A percentile compares a stretch with the other conserved stretches of the same genome.
Evolutionary conservation across 208 protist species (phyloP).

Genomic region (Vickermania ingenoplastis): DNA sequence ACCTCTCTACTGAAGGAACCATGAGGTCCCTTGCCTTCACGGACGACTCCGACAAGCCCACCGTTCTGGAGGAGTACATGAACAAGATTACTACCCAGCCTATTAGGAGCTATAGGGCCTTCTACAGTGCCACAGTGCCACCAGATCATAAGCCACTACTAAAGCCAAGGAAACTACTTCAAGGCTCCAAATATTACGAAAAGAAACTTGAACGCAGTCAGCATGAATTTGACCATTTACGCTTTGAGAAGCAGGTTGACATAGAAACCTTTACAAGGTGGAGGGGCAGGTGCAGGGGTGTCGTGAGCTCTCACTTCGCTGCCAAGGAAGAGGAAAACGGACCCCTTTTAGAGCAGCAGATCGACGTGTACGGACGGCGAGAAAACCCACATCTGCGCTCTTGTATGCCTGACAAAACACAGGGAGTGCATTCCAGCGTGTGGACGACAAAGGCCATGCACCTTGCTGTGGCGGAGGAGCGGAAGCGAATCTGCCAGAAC

Average conservation of each 20-base stretch:
- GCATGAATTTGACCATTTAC: slow-evolving; percentile 50
- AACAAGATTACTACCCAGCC: slow-evolving; percentile 14
- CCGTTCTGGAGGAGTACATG: neutral
- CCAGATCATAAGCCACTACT: neutral
- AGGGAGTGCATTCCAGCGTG: slow-evolving; percentile 14
- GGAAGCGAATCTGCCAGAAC: slow-evolving; percentile 11
- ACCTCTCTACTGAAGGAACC: neutral
- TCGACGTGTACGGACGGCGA: neutral
- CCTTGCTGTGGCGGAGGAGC: slow-evolving; percentile 36
- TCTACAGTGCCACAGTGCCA: slow-evolving; percentile 16
- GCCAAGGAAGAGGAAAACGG: neutral
- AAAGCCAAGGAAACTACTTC: neutral
- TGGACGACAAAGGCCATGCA: slow-evolving; percentile 43
- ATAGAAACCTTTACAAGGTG: slow-evolving; percentile 42
- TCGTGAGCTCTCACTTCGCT: slow-evolving; percentile 11
- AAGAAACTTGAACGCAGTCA: slow-evolving; percentile 1
- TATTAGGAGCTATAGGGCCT: slow-evolving; percentile 33
- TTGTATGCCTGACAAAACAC: neutral
- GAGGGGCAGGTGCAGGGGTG: slow-evolving; percentile 30
- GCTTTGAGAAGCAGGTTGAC: slow-evolving; percentile 32
- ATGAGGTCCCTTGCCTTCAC: neutral
- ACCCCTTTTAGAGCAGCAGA: neutral
- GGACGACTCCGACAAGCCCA: neutral
- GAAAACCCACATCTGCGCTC: neutral
- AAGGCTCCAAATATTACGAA: slow-evolving; percentile 2